Evolutionary conservation across 768 basidiomycete genomes (phyloP).

Genomic region (Astraeus odoratus): DNA sequence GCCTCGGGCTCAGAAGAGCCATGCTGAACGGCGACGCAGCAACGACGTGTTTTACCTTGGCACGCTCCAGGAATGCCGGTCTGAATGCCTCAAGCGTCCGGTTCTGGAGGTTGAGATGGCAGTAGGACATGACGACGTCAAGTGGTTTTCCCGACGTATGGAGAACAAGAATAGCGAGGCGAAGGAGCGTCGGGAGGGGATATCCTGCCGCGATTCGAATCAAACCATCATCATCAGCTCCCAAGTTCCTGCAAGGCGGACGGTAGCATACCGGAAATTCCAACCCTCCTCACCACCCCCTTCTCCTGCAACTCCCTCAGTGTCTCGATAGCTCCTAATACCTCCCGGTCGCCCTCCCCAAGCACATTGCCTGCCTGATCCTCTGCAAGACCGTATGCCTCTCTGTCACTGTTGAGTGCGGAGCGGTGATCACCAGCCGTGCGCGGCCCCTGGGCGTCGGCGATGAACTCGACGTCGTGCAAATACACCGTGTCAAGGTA

Average conservation of each 20-base stretch:
- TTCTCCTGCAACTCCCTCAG: slow-evolving; percentile 63
- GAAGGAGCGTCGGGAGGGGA: slow-evolving; percentile 76
- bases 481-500: slow-evolving; percentile 79
- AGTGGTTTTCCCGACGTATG: slow-evolving; percentile 62
- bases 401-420: slow-evolving; percentile 48
- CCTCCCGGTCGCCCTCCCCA: slow-evolving; percentile 65
- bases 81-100: slow-evolving; percentile 50
- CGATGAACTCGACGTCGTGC: slow-evolving; percentile 81
- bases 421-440: slow-evolving; percentile 47
- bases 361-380: slow-evolving; percentile 51
- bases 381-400: slow-evolving; percentile 56
- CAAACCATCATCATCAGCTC: background rate
- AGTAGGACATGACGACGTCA: slow-evolving; percentile 77
- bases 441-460: slow-evolving; percentile 42
- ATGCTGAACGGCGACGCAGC: slow-evolving; percentile 82
- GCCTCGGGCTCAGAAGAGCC: slow-evolving; percentile 59
- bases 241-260: background rate
- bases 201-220: slow-evolving; percentile 43
- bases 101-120: slow-evolving; percentile 75
- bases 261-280: slow-evolving; percentile 59
- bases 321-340: slow-evolving; percentile 63
- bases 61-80: slow-evolving; percentile 51
- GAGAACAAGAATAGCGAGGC: slow-evolving; percentile 68
- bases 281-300: slow-evolving; percentile 66
- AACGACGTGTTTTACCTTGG: slow-evolving; percentile 60